A percentile compares a stretch with the other conserved stretches of the same genome.
phyloP scores from a whole-genome alignment of 1,284 basidiomycete species.

The Athelia psychrophila region DNA sequence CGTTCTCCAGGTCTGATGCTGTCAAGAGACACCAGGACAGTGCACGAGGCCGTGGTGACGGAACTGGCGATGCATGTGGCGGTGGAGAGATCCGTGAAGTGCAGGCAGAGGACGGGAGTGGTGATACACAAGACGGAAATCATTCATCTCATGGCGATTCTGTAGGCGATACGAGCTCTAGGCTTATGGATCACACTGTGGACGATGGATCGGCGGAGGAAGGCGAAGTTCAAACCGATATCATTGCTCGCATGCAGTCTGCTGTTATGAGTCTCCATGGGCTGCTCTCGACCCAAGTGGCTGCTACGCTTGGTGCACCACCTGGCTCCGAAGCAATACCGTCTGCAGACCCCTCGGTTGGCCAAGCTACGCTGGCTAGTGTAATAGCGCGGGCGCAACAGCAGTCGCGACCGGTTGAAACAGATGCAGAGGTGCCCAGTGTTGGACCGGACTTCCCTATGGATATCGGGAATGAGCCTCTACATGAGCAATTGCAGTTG shows the following conservation, averaged over 20 bases:
- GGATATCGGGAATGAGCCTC: constrained; percentile 11
- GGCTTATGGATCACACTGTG: constrained; percentile 42
- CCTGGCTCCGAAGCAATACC: constrained; percentile 27
- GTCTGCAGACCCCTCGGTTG: constrained; percentile 39
- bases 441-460: background rate
- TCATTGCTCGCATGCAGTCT: constrained; percentile 50
- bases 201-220: constrained; percentile 46
- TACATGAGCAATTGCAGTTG: constrained; percentile 1
- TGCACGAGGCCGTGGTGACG: constrained; percentile 42
- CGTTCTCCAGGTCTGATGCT: constrained; percentile 73
- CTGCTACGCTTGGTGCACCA: constrained; percentile 48
- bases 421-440: background rate
- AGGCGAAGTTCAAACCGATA: constrained; percentile 53
- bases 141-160: constrained; percentile 44
- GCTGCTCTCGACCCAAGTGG: constrained; percentile 56
- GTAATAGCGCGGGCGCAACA: constrained; percentile 63
- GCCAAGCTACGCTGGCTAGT: constrained; percentile 63
- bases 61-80: constrained; percentile 44
- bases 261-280: constrained; percentile 55
- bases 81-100: constrained; percentile 58
- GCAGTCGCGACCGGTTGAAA: constrained; percentile 22
- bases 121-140: constrained; percentile 50
- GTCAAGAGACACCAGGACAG: constrained; percentile 71
- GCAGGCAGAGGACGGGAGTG: constrained; percentile 47
- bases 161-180: constrained; percentile 47